phyloP scores from a whole-genome alignment of 352 stramenopile species.

The Globisporangium middletonii region DNA sequence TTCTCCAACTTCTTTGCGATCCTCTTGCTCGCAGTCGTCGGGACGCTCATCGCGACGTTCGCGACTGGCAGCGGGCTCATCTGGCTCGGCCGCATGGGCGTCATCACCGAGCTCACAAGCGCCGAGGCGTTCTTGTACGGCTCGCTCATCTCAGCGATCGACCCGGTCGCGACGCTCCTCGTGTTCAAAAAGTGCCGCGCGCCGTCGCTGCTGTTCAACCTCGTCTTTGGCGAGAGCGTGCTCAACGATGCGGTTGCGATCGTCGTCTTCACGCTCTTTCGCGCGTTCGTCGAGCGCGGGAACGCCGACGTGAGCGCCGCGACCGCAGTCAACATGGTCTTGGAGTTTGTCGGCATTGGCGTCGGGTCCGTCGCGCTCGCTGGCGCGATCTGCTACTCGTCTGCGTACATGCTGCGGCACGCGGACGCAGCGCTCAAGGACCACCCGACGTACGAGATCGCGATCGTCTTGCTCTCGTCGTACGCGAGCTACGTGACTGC shows the following conservation, averaged over 20 bases:
- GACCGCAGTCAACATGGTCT: conserved; percentile 10
- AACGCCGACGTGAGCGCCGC: conserved; percentile 9
- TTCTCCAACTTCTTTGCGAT: conserved; percentile 44
- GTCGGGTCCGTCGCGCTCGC: conserved; percentile 45
- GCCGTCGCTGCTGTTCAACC: conserved; percentile 69
- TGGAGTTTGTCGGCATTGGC: conserved; percentile 31
- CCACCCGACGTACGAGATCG: conserved; percentile 65
- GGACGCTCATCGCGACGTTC: conserved; percentile 47
- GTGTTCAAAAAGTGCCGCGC: conserved; percentile 61
- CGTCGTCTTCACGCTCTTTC: conserved; percentile 63
- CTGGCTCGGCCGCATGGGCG: conserved; percentile 25
- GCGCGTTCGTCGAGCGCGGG: conserved; percentile 33
- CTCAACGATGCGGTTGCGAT: conserved; percentile 67
- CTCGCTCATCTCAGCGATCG: conserved; percentile 72
- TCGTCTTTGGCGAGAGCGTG: conserved; percentile 85
- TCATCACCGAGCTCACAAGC: conserved; percentile 39
- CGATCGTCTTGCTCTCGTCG: conserved; percentile 39
- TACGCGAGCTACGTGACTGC: conserved; percentile 38
- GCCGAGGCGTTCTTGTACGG: conserved; percentile 74
- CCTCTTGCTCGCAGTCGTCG: conserved; percentile 33
- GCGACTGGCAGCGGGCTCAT: conserved; percentile 38
- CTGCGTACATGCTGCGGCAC: conserved; percentile 25
- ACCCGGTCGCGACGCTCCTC: conserved; percentile 77
- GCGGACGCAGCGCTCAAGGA: conserved; percentile 10
- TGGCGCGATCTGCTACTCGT: conserved; percentile 36